These are phyloP conservation scores for Strigomonas culicis DNA, from an alignment of 208 protist genomes.

Conservation along the genomic window DNA sequence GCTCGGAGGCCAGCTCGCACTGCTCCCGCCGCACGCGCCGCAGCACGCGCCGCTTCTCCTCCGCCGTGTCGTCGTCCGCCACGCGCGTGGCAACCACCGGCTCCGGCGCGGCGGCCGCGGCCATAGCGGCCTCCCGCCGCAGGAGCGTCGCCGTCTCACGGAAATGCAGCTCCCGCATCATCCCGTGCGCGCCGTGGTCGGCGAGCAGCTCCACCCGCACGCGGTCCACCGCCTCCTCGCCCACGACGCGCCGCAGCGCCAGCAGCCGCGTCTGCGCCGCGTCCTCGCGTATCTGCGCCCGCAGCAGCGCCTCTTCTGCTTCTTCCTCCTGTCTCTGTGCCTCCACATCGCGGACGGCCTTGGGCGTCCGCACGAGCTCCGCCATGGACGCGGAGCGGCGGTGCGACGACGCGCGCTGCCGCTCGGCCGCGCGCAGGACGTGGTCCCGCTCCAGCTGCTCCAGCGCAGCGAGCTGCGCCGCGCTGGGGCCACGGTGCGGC, in stretches of 20 bases:
- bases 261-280: constrained; percentile 7
- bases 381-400: not conserved
- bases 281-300: not conserved
- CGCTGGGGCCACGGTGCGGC: not conserved
- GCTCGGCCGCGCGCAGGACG: not conserved
- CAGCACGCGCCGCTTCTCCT: constrained; percentile 1
- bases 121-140: not conserved
- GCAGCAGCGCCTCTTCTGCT: too few relatives aligned
- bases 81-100: not conserved
- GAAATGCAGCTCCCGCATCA: constrained; percentile 28
- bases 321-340: not conserved
- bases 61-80: not conserved
- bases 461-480: too few relatives aligned
- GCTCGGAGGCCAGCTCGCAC: constrained; percentile 8
- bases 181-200: constrained; percentile 17
- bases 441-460: not conserved
- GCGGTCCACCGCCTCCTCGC: constrained; percentile 26
- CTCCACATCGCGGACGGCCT: not conserved
- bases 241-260: constrained; percentile 17
- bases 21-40: constrained; percentile 6
- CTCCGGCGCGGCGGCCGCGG: not conserved
- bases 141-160: constrained; percentile 15
- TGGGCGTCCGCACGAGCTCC: not conserved
- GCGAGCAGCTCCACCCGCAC: constrained; percentile 23
- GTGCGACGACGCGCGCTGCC: not conserved